A percentile compares a stretch with the other conserved stretches of the same genome.
Evolutionary conservation across 2,329 filamentous ascomycete species (phyloP).

Genomic region (Xylariaceae sp.): DNA sequence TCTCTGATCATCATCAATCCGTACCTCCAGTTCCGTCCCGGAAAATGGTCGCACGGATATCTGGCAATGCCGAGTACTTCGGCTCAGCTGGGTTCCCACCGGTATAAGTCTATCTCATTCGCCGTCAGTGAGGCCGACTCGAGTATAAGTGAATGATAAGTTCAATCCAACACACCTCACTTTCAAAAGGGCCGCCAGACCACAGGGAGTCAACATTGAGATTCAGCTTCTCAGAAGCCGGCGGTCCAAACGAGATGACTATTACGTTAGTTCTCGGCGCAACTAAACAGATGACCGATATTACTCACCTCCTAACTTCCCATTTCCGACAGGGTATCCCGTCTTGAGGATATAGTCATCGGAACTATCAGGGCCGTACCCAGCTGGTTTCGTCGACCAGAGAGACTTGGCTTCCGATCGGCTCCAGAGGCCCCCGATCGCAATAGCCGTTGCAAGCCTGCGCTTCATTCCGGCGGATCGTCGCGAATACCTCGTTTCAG

Average conservation of each 20-base stretch:
- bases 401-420: conserved; percentile 14
- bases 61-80: conserved; percentile 34
- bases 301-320: conserved; percentile 38
- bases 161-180: conserved; percentile 28
- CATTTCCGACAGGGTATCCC: conserved; percentile 45
- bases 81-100: conserved; percentile 42
- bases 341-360: conserved; percentile 31
- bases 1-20: background rate
- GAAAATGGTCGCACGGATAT: conserved; percentile 44
- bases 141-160: background rate
- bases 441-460: background rate
- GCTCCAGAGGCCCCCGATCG: background rate
- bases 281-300: background rate
- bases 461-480: conserved; percentile 8
- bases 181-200: conserved; percentile 46
- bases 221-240: conserved; percentile 39
- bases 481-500: background rate
- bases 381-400: conserved; percentile 21
- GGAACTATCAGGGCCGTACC: conserved; percentile 16
- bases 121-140: background rate
- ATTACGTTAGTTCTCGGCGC: conserved; percentile 2
- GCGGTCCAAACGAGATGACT: conserved; percentile 40
- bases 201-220: conserved; percentile 47
- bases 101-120: conserved; percentile 30
- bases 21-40: conserved; percentile 44